These are phyloP conservation scores for Seiridium cupressi DNA, from an alignment of 2,329 filamentous ascomycete genomes.

Conservation along the genomic window DNA sequence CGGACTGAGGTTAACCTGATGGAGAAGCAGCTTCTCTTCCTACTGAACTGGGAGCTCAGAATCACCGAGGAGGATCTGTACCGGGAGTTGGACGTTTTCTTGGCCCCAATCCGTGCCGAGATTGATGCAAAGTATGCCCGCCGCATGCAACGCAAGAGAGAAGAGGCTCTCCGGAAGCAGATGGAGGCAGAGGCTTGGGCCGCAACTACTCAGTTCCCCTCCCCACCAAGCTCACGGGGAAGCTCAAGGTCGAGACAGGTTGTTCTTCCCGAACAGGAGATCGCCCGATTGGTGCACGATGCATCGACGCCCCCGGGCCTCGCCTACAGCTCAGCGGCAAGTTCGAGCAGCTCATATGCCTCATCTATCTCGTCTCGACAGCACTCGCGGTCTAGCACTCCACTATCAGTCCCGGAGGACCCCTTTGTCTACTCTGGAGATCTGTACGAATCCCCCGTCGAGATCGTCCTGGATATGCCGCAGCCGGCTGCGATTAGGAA, in stretches of 20 bases:
- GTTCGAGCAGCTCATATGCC: slow-evolving; percentile 46
- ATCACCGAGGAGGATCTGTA: slow-evolving; percentile 86
- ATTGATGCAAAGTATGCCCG: slow-evolving; percentile 50
- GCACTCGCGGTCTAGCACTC: slow-evolving; percentile 50
- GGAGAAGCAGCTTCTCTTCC: slow-evolving; percentile 96
- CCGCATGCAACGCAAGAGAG: slow-evolving; percentile 43
- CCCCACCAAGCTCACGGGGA: slow-evolving; percentile 45
- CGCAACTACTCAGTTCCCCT: slow-evolving; percentile 36
- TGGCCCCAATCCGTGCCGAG: slow-evolving; percentile 74
- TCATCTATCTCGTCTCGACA: slow-evolving; percentile 45
- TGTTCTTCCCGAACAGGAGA: slow-evolving; percentile 28
- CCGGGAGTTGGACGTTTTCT: slow-evolving; percentile 81
- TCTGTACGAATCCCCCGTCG: slow-evolving; percentile 49
- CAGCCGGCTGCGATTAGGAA: slow-evolving; percentile 35
- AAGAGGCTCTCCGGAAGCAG: slow-evolving; percentile 37
- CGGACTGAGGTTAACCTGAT: slow-evolving; percentile 97
- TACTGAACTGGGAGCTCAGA: slow-evolving; percentile 91
- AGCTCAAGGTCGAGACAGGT: slow-evolving; percentile 36
- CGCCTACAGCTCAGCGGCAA: slow-evolving; percentile 35
- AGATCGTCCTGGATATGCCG: slow-evolving; percentile 39
- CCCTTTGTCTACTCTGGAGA: slow-evolving; percentile 41
- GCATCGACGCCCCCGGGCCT: slow-evolving; percentile 47
- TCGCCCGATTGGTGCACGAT: slow-evolving; percentile 35
- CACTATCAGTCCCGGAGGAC: slow-evolving; percentile 42
- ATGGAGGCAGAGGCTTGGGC: slow-evolving; percentile 39